Conservation (phyloP, 371 early-diverging fungal species). For the Polyrhizophydium stewartii region DNA sequence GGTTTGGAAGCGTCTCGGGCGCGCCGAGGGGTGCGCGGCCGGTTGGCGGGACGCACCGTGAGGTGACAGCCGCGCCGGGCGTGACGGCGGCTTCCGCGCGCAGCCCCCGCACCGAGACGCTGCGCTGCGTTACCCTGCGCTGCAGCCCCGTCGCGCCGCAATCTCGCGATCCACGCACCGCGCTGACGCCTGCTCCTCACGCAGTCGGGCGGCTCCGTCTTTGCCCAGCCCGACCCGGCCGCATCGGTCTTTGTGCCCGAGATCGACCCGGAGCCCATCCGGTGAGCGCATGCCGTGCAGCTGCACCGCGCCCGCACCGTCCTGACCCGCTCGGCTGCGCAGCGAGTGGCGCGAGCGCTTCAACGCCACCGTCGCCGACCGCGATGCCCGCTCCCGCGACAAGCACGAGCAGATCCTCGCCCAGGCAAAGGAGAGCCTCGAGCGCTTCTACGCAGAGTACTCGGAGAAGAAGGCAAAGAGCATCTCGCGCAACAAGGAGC, state of each 20-base stretch:
- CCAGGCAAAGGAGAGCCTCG: slow-evolving; percentile 76
- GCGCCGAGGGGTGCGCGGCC: no score
- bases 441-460: slow-evolving; percentile 92
- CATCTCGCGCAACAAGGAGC: slow-evolving; percentile 64
- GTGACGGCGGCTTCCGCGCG: no score
- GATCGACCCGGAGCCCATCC: slow-evolving; percentile 26
- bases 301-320: background rate
- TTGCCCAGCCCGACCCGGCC: background rate
- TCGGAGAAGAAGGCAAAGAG: slow-evolving; percentile 81
- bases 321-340: background rate
- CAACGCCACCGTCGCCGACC: slow-evolving; percentile 62
- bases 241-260: slow-evolving; percentile 9
- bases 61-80: no score
- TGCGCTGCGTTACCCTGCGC: no score
- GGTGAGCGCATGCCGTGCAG: slow-evolving; percentile 6
- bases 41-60: no score
- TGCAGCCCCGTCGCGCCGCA: no score
- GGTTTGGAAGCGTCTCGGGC: no score
- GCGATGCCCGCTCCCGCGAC: slow-evolving; percentile 64
- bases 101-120: no score
- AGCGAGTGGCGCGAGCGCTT: slow-evolving; percentile 85
- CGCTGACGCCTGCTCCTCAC: background rate
- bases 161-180: no score
- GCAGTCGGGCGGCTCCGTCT: background rate
- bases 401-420: slow-evolving; percentile 69